Conservation (phyloP, 805 yeast species). For the Candida rishiriensis region DNA sequence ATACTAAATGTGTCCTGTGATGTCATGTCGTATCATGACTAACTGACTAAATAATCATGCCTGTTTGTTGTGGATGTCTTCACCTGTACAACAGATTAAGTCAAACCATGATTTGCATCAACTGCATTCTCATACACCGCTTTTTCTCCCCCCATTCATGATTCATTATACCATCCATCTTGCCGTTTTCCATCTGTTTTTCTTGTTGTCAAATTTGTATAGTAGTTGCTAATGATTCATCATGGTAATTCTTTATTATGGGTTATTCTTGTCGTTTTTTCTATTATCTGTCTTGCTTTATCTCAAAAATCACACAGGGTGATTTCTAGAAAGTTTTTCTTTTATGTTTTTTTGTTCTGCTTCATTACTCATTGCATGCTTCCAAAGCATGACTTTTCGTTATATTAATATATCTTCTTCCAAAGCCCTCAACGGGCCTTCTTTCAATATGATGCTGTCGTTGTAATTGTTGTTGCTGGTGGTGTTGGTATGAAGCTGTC, state of each 20-base stretch:
- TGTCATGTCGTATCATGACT: too few relatives aligned
- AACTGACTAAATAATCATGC: background rate
- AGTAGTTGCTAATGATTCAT: slow-evolving; percentile 8
- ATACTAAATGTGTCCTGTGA: slow-evolving; percentile 51
- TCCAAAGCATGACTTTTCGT: too few relatives aligned
- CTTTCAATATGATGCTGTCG: too few relatives aligned
- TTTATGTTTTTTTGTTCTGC: too few relatives aligned
- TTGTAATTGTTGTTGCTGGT: too few relatives aligned
- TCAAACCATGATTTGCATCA: slow-evolving; percentile 23
- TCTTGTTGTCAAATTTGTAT: slow-evolving; percentile 6
- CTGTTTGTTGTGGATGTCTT: background rate
- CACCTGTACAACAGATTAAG: background rate
- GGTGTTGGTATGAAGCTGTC: too few relatives aligned
- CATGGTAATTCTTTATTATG: slow-evolving; percentile 5
- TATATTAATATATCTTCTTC: too few relatives aligned
- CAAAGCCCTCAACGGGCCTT: too few relatives aligned
- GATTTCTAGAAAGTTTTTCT: too few relatives aligned
- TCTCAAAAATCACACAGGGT: background rate
- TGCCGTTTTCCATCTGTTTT: background rate
- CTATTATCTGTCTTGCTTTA: too few relatives aligned
- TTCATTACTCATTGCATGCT: too few relatives aligned
- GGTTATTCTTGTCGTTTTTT: slow-evolving; percentile 2
- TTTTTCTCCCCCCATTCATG: background rate
- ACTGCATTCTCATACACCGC: slow-evolving; percentile 23
- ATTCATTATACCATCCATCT: background rate